Evolutionary conservation across 2,329 filamentous ascomycete species (phyloP).

Genomic region (Lojkania enalia): DNA sequence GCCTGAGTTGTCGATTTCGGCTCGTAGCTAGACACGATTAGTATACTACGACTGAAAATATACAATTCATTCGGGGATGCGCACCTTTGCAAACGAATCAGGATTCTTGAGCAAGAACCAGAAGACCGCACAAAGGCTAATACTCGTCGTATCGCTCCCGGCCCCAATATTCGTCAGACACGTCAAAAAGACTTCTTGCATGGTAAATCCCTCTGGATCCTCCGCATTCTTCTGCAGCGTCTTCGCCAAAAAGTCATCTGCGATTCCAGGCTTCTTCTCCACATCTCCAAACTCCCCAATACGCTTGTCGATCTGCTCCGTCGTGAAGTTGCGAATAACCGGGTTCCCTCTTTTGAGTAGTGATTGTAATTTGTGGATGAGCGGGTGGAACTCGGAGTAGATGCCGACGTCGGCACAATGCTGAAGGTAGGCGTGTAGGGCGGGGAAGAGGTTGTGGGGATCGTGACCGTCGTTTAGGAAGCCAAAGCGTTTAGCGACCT

Average conservation of each 20-base stretch:
- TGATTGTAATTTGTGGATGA: slow-evolving; percentile 21
- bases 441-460: slow-evolving; percentile 23
- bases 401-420: slow-evolving; percentile 33
- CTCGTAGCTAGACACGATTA: too few species aligned
- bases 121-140: slow-evolving; percentile 28
- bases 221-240: slow-evolving; percentile 19
- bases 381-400: slow-evolving; percentile 17
- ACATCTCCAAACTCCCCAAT: not conserved
- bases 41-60: too few species aligned
- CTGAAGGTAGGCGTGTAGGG: slow-evolving; percentile 18
- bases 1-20: too few species aligned
- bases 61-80: too few species aligned
- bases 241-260: slow-evolving; percentile 27
- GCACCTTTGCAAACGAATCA: slow-evolving; percentile 10
- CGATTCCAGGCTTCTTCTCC: not conserved
- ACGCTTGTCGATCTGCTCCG: not conserved
- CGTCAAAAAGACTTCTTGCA: slow-evolving; percentile 26
- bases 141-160: slow-evolving; percentile 48
- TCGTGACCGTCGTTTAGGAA: slow-evolving; percentile 44
- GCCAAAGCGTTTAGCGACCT: slow-evolving; percentile 42
- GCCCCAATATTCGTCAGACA: slow-evolving; percentile 42
- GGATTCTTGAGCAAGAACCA: slow-evolving; percentile 22
- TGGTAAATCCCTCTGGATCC: slow-evolving; percentile 8
- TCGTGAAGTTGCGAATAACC: slow-evolving; percentile 21
- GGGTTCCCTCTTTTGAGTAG: too few species aligned